phyloP scores from a whole-genome alignment of 257 asterid species.

The Lavandula angustifolia region DNA sequence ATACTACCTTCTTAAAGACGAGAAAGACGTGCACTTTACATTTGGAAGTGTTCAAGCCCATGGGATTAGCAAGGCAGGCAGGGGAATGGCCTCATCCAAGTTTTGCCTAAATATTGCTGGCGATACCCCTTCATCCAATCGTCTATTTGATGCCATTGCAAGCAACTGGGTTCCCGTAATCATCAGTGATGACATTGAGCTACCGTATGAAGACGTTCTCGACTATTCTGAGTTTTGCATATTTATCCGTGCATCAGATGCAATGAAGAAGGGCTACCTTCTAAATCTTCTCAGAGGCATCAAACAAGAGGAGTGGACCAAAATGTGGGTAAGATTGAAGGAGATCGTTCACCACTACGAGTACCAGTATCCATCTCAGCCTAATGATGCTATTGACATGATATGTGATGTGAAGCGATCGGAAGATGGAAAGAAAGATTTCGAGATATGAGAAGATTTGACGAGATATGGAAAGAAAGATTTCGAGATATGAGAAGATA shows the following conservation, averaged over 20 bases:
- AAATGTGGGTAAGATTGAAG: conserved; percentile 69
- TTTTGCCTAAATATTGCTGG: conserved; percentile 83
- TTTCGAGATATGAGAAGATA: too few relatives aligned
- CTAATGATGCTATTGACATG: conserved; percentile 72
- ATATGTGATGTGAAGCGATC: too few relatives aligned
- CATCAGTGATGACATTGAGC: conserved; percentile 74
- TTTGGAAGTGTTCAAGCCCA: conserved; percentile 63
- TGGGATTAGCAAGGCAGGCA: conserved; percentile 56
- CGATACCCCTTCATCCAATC: conserved; percentile 86
- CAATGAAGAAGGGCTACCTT: conserved; percentile 59
- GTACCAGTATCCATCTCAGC: conserved; percentile 66
- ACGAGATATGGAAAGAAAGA: too few relatives aligned
- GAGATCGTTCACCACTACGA: conserved; percentile 50
- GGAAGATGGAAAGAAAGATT: too few relatives aligned
- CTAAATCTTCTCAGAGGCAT: conserved; percentile 62
- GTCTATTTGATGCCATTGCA: conserved; percentile 81
- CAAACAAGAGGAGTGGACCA: conserved; percentile 51
- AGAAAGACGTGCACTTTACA: conserved; percentile 65
- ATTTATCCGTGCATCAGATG: conserved; percentile 54
- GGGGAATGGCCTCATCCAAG: conserved; percentile 73
- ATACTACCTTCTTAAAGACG: conserved; percentile 71
- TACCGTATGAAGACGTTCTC: conserved; percentile 70
- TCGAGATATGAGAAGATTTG: too few relatives aligned
- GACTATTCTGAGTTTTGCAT: conserved; percentile 69
- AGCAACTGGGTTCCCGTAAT: conserved; percentile 87